Evolutionary conservation across 352 stramenopile genomes (phyloP), one percentile per base, ranked within the genome.

Genomic region (Aphanomyces euteiches): DNA sequence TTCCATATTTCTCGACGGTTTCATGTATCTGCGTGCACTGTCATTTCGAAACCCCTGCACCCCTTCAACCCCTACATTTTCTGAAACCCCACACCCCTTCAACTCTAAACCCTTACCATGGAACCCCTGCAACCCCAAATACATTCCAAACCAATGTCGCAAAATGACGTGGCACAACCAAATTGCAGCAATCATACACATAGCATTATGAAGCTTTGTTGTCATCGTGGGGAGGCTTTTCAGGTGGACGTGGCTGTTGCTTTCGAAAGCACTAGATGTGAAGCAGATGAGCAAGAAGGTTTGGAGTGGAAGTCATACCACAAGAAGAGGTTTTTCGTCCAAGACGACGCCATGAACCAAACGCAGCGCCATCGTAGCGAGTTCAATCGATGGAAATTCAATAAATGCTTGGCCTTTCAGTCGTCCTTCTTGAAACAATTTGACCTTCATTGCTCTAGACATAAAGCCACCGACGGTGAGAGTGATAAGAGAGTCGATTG

Each of bases 391-490:
- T 37, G 83, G 75, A 64, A 85, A 95, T 57, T 78, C 84, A 36
- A 95, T 75, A 58, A 96, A 96, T 7, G 86, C 87, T 61, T 96
- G 89, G 38, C 83, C 90, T 56, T 93, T 93, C 82, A 96, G 92
- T 61, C 86, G 72, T 0, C 89, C 89, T 67, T 83, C 77, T 28
- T 82, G 86, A 41, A 96, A 95, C 65, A 92, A 79, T 2, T 81
- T 81, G 37, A 93, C 82, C 28, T 73, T 70, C 50, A 90, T 53
- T 21, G 59, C 47, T 38, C 84, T 94, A 66, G 5, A 47, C 3
- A 59, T 6, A 56, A 48, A 28, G 28, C 28, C 28, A 28, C 28
- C 28, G 7, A n/a, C 17, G 36, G 36, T 19, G 12, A 38, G 47
- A 54, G 40, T 34, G 17, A 50, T 5, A 10, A 47, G 39, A 19